A percentile compares a stretch with the other conserved stretches of the same genome.
phyloP scores from a whole-genome alignment of 495 filamentous ascomycete genomes.

The Penicillium mononematosum region DNA sequence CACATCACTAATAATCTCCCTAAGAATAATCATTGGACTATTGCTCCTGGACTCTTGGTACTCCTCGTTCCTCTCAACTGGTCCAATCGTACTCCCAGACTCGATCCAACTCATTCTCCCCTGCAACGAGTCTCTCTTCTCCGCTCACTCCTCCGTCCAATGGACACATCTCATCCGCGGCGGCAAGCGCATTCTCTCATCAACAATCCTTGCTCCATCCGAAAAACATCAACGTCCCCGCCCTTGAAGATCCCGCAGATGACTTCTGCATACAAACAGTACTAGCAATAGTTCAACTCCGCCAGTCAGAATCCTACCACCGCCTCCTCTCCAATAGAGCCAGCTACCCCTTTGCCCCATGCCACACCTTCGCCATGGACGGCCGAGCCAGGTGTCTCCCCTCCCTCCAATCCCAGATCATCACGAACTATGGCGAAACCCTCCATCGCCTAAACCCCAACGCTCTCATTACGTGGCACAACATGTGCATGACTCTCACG shows the following conservation, averaged over 20 bases:
- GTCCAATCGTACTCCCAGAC: conserved; percentile 48
- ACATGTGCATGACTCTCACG: conserved; percentile 53
- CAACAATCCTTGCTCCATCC: conserved; percentile 40
- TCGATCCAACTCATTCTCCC: conserved; percentile 50
- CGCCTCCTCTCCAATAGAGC: conserved; percentile 45
- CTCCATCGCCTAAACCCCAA: conserved; percentile 47
- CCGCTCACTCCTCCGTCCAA: conserved; percentile 42
- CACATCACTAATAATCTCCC: neutral
- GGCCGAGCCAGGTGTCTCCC: conserved; percentile 42
- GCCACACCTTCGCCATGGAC: conserved; percentile 47
- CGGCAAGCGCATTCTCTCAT: conserved; percentile 41
- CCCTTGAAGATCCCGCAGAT: conserved; percentile 36
- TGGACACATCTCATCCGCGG: conserved; percentile 48
- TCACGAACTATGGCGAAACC: conserved; percentile 39
- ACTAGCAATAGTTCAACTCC: conserved; percentile 43
- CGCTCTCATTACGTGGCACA: conserved; percentile 50
- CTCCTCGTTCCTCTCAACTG: conserved; percentile 48
- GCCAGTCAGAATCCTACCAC: conserved; percentile 47
- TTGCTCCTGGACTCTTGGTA: conserved; percentile 53
- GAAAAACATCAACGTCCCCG: conserved; percentile 39
- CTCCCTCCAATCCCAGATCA: conserved; percentile 41
- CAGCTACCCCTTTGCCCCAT: conserved; percentile 44
- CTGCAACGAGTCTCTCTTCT: conserved; percentile 47
- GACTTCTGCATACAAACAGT: conserved; percentile 42
- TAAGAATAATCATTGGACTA: conserved; percentile 45